Evolutionary conservation across 129 eudicot species (phyloP).

Genomic region (Artemisia tridentata): DNA sequence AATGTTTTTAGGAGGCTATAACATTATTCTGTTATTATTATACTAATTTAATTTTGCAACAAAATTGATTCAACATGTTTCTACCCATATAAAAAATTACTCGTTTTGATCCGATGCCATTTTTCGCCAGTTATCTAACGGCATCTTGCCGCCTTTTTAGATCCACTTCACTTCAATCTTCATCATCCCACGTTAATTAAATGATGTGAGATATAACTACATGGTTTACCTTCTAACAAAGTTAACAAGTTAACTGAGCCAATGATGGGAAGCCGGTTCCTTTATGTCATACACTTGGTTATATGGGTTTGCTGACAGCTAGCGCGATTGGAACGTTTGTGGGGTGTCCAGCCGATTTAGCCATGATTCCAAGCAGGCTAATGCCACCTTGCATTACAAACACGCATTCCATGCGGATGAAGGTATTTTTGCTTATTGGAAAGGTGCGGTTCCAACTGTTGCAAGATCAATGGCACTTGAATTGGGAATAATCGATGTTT

Average conservation of each 20-base stretch:
- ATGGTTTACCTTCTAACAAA: slow-evolving; percentile 29
- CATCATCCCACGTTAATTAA: too few species aligned
- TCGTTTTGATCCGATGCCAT: too few species aligned
- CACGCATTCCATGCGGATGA: slow-evolving; percentile 17
- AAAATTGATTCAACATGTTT: too few species aligned
- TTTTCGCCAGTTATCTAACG: too few species aligned
- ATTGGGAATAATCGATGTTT: background rate
- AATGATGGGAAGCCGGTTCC: slow-evolving; percentile 92
- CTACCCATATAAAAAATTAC: too few species aligned
- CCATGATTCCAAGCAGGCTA: slow-evolving; percentile 89
- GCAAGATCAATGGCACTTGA: background rate
- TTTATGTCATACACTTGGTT: slow-evolving; percentile 73
- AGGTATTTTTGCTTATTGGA: background rate
- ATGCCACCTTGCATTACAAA: slow-evolving; percentile 81
- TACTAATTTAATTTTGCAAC: too few species aligned
- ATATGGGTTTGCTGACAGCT: slow-evolving; percentile 78
- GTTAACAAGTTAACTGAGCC: slow-evolving; percentile 73
- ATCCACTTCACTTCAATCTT: too few species aligned
- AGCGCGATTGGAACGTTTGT: slow-evolving; percentile 85
- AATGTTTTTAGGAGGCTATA: too few species aligned
- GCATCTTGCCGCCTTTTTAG: too few species aligned
- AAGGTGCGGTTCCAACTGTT: background rate
- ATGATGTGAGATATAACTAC: too few species aligned
- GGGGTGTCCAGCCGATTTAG: slow-evolving; percentile 85
- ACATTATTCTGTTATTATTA: too few species aligned